Base-by-base conservation (phyloP, 352 stramenopile species). In the Pythium insidiosum region DNA sequence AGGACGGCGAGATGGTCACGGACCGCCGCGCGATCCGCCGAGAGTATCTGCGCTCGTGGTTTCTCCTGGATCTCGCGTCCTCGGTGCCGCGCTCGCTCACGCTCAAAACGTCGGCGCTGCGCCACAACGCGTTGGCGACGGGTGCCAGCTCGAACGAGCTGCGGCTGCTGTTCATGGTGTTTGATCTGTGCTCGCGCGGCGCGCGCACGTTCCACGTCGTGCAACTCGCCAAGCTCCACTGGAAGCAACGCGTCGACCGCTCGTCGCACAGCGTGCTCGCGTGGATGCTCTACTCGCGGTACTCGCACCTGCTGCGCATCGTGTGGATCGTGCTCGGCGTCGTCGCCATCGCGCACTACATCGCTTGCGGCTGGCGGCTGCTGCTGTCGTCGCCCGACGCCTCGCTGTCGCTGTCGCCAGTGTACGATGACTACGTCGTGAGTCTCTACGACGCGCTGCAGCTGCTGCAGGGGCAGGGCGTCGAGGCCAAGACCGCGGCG, bases 381-480 rank as follows among this genome's bases (percentile, higher is more conserved):
- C 39, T 75, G 11, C 6, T 16, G 26, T 20, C 31, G 25, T 6
- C 16, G 12, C 13, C 23, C 15, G 18, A 35, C 26, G n/a, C 16
- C 16, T 37, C 23, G 11, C n/a, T n/a, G n/a, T n/a, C n/a, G n/a
- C n/a, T n/a, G n/a, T n/a, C n/a, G n/a, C n/a, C n/a, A n/a, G n/a
- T n/a, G n/a, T 11, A 9, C 16, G 49, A 66, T 1, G 13, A 58
- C 23, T 78, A 84, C 28, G 45, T 58, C 0, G 13, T 30, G 0
- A 66, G 51, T 40, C 77, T 83, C 23, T 83, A 85, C 38, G 43
- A 66, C 0, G 56, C 61, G 2, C 38, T 86, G 5, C 47, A 73
- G 22, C 38, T 85, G 7, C 47, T 88, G 0, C 69, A 84, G 9
- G 74, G 74, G 20, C 62, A 90, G 20, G 72, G 68, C 1, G 43